A percentile compares a stretch with the other conserved stretches of the same genome.
Evolutionary conservation across 2,329 filamentous ascomycete species (phyloP).

Genomic region (Trichoderma cornu-damae): DNA sequence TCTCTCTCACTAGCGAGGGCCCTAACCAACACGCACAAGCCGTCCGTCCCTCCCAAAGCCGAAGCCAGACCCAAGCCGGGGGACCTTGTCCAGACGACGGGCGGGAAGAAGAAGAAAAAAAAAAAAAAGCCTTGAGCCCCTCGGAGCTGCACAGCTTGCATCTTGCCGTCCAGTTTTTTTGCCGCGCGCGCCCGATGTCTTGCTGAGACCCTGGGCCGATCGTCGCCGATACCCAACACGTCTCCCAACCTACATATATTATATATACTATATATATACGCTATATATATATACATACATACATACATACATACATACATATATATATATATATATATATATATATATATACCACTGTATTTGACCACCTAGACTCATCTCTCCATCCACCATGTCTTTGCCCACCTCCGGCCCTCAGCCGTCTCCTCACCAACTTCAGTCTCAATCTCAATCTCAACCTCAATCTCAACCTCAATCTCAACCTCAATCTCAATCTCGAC

Average conservation of each 20-base stretch:
- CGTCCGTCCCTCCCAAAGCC: neutral
- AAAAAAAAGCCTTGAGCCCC: conserved; percentile 14
- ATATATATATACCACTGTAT: too few relatives aligned
- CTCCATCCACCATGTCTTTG: conserved; percentile 17
- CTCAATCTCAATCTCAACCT: conserved; percentile 19
- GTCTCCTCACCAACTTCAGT: neutral
- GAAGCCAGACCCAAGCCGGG: neutral
- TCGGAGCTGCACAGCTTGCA: conserved; percentile 18
- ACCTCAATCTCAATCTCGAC: conserved; percentile 21
- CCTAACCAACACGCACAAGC: conserved; percentile 9
- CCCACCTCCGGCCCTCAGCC: conserved; percentile 12
- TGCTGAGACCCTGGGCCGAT: conserved; percentile 19
- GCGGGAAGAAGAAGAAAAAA: too few relatives aligned
- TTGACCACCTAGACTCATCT: conserved; percentile 13
- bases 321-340: too few relatives aligned
- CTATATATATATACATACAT: too few relatives aligned
- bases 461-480: conserved; percentile 12
- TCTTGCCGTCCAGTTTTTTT: conserved; percentile 17
- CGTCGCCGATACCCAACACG: conserved; percentile 17
- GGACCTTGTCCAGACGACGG: conserved; percentile 17
- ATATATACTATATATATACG: too few relatives aligned
- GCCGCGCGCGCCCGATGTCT: conserved; percentile 17
- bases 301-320: too few relatives aligned
- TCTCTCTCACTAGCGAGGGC: conserved; percentile 17
- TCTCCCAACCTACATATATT: conserved; percentile 15